Conservation (phyloP, 1,284 basidiomycete species). For the Phylloboletellus chloephorus region DNA sequence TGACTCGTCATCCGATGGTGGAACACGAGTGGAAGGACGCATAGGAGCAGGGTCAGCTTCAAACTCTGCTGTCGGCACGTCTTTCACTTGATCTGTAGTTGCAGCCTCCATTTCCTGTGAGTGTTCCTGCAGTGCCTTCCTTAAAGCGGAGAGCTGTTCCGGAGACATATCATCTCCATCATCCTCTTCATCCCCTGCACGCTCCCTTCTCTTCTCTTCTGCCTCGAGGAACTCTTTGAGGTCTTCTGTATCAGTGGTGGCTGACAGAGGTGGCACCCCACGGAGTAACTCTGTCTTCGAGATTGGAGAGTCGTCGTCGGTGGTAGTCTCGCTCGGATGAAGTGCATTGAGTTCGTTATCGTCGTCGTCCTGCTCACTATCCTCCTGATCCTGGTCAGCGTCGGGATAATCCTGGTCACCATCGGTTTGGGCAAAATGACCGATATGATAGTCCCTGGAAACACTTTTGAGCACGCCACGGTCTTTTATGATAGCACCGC, state of each 20-base stretch:
- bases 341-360: constrained; percentile 21
- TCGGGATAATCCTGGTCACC: constrained; percentile 30
- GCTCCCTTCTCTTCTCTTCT: constrained; percentile 46
- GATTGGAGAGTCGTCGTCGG: constrained; percentile 27
- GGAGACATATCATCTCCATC: constrained; percentile 25
- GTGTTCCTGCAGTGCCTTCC: constrained; percentile 16
- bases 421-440: constrained; percentile 43
- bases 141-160: constrained; percentile 16
- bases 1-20: constrained; percentile 30
- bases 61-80: constrained; percentile 11
- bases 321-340: constrained; percentile 21
- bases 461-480: constrained; percentile 55
- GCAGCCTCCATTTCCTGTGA: constrained; percentile 21
- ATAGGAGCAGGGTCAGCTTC: constrained; percentile 19
- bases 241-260: constrained; percentile 49
- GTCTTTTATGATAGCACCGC: constrained; percentile 56
- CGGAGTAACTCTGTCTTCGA: constrained; percentile 30
- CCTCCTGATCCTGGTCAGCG: constrained; percentile 27
- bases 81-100: constrained; percentile 8
- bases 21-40: constrained; percentile 8
- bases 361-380: constrained; percentile 31
- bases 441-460: constrained; percentile 40
- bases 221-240: constrained; percentile 61
- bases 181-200: constrained; percentile 40
- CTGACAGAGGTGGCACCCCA: constrained; percentile 44